Percentiles rank a stretch among this genome's conserved stretches.
These are phyloP conservation scores for Cyclotella sp. DNA, from an alignment of 108 stramenopile genomes.

Conservation along the genomic window DNA sequence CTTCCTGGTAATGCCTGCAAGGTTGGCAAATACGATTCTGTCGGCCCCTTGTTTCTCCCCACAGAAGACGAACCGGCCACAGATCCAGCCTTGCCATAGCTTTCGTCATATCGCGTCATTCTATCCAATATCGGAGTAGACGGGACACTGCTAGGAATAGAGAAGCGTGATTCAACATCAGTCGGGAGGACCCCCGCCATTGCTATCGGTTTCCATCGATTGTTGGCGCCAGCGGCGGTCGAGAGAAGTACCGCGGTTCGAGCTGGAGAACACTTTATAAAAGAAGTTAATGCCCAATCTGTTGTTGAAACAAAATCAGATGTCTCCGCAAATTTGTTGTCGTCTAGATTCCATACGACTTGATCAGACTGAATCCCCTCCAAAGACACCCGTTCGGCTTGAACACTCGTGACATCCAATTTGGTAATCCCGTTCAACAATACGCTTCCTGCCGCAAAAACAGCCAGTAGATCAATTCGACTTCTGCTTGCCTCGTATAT, in stretches of 20 bases:
- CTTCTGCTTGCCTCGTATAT: conserved; percentile 39
- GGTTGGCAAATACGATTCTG: conserved; percentile 86
- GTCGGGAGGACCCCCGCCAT: conserved; percentile 68
- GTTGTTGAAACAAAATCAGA: conserved; percentile 21
- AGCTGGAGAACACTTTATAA: conserved; percentile 73
- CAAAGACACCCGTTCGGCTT: conserved; percentile 72
- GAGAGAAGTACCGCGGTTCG: conserved; percentile 64
- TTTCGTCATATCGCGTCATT: conserved; percentile 49
- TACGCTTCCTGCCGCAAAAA: conserved; percentile 82
- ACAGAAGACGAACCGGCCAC: conserved; percentile 29
- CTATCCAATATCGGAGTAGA: conserved; percentile 81
- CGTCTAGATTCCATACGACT: conserved; percentile 42
- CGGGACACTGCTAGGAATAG: conserved; percentile 11
- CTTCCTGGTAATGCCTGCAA: conserved; percentile 83
- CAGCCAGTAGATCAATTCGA: conserved; percentile 72
- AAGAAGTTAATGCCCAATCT: conserved; percentile 69
- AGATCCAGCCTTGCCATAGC: conserved; percentile 34
- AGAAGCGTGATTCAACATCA: conserved; percentile 14
- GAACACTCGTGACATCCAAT: conserved; percentile 74
- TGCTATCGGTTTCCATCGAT: conserved; percentile 59
- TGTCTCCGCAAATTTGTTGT: conserved; percentile 14
- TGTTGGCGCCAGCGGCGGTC: too few relatives aligned
- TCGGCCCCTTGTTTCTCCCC: conserved; percentile 21
- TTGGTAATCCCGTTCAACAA: conserved; percentile 83
- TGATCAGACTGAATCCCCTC: conserved; percentile 56